Percentiles rank a stretch among this genome's conserved stretches.
phyloP scores from a whole-genome alignment of 768 basidiomycete genomes.

The Collybia sordida region DNA sequence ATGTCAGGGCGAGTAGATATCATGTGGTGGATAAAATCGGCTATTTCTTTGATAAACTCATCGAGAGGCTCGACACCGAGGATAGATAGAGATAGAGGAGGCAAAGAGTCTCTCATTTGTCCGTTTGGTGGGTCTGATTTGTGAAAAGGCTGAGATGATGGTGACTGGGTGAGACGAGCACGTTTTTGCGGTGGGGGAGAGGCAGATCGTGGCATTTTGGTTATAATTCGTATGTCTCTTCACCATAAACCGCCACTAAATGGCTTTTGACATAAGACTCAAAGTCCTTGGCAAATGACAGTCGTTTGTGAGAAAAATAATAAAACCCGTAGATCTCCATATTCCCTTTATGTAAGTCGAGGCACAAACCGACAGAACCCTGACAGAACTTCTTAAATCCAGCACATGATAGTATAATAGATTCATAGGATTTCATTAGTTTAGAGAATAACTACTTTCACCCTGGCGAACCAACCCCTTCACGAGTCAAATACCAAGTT shows the following conservation, averaged over 20 bases:
- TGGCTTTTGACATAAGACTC: too few species aligned
- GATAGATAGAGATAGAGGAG: constrained; percentile 75
- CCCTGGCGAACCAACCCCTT: constrained; percentile 31
- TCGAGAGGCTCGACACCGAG: constrained; percentile 89
- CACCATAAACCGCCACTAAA: too few species aligned
- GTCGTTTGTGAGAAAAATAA: too few species aligned
- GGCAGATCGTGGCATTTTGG: constrained; percentile 20
- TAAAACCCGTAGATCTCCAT: too few species aligned
- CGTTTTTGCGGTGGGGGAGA: constrained; percentile 31
- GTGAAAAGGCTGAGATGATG: constrained; percentile 5
- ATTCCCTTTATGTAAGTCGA: too few species aligned
- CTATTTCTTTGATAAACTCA: constrained; percentile 90
- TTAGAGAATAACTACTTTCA: constrained; percentile 30
- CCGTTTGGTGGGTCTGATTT: constrained; percentile 22
- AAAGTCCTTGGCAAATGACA: too few species aligned
- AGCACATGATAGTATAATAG: neutral
- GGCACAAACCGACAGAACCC: too few species aligned
- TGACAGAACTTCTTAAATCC: neutral
- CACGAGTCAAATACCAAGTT: constrained; percentile 74
- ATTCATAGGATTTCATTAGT: constrained; percentile 12
- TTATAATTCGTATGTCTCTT: neutral
- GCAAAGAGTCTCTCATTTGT: constrained; percentile 33
- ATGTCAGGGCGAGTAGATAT: constrained; percentile 56
- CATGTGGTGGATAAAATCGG: constrained; percentile 82
- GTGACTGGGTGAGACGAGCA: constrained; percentile 22